Percentiles rank a stretch among this genome's conserved stretches.
phyloP scores from a whole-genome alignment of 1,284 basidiomycete genomes.

The Mycena citricolor region DNA sequence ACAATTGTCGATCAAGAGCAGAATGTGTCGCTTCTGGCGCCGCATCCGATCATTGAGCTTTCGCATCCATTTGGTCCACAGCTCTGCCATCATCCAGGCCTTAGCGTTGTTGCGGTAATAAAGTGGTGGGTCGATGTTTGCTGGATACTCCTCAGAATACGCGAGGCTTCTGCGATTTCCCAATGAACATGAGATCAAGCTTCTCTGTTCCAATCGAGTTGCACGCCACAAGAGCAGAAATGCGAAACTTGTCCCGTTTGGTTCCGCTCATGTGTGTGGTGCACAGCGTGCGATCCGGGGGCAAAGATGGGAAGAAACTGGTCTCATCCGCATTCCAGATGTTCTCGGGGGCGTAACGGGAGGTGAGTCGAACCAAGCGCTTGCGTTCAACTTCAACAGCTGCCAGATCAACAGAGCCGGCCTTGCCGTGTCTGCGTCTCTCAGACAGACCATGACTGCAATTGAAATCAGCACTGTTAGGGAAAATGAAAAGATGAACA shows the following conservation, averaged over 20 bases:
- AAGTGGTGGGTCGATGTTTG: background rate
- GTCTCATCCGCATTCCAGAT: slow-evolving; percentile 38
- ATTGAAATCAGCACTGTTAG: background rate
- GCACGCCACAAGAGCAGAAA: slow-evolving; percentile 29
- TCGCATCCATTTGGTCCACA: too few relatives aligned
- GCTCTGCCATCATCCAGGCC: slow-evolving; percentile 38
- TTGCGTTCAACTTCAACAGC: slow-evolving; percentile 28
- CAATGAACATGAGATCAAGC: slow-evolving; percentile 32
- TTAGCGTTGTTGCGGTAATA: slow-evolving; percentile 35
- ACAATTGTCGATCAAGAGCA: slow-evolving; percentile 36
- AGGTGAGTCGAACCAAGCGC: slow-evolving; percentile 23
- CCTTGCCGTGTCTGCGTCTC: slow-evolving; percentile 36
- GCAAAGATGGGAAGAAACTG: slow-evolving; percentile 31
- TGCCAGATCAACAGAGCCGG: slow-evolving; percentile 33
- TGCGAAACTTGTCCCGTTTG: slow-evolving; percentile 31
- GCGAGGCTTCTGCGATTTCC: slow-evolving; percentile 30
- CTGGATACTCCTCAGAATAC: slow-evolving; percentile 28
- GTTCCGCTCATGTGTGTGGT: slow-evolving; percentile 30
- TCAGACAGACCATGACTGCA: slow-evolving; percentile 30
- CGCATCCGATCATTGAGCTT: slow-evolving; percentile 29
- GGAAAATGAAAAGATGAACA: background rate
- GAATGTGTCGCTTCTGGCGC: slow-evolving; percentile 25
- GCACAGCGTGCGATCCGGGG: slow-evolving; percentile 33
- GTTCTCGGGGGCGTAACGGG: slow-evolving; percentile 29
- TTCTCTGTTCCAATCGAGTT: slow-evolving; percentile 35